Evolutionary conservation across 2,329 filamentous ascomycete species (phyloP).

Genomic region (Alternaria panax): DNA sequence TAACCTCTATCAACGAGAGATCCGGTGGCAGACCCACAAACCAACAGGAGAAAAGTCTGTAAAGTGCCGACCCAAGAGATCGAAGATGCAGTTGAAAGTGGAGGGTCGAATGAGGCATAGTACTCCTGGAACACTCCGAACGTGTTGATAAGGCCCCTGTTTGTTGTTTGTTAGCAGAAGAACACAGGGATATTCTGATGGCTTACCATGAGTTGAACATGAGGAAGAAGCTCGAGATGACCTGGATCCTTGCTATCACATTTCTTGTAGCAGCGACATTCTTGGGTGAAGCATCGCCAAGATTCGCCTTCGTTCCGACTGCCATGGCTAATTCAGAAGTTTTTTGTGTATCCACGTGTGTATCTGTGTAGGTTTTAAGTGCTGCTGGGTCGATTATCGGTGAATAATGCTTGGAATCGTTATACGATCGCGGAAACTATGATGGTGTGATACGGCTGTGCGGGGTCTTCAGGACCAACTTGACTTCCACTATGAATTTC

Average conservation of each 20-base stretch:
- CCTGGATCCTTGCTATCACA: slow-evolving; percentile 13
- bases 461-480: too few relatives aligned
- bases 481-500: too few relatives aligned
- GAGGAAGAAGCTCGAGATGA: slow-evolving; percentile 19
- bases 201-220: slow-evolving; percentile 27
- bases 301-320: neutral
- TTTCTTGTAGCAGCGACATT: neutral
- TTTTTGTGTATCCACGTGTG: neutral
- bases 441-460: too few relatives aligned
- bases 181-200: neutral
- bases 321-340: neutral
- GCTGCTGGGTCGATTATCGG: too few relatives aligned
- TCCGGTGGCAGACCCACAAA: slow-evolving; percentile 21
- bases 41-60: slow-evolving; percentile 19
- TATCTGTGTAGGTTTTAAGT: too few relatives aligned
- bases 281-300: neutral
- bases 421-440: too few relatives aligned
- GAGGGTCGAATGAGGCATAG: slow-evolving; percentile 27
- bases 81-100: slow-evolving; percentile 44
- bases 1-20: slow-evolving; percentile 21
- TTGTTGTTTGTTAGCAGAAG: neutral
- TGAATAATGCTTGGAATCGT: too few relatives aligned
- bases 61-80: slow-evolving; percentile 60
- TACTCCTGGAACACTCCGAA: slow-evolving; percentile 42
- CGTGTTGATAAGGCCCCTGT: slow-evolving; percentile 25